Percentiles rank a stretch among this genome's conserved stretches.
phyloP scores from a whole-genome alignment of 176 grass and related monocot species.

The Cocos nucifera region DNA sequence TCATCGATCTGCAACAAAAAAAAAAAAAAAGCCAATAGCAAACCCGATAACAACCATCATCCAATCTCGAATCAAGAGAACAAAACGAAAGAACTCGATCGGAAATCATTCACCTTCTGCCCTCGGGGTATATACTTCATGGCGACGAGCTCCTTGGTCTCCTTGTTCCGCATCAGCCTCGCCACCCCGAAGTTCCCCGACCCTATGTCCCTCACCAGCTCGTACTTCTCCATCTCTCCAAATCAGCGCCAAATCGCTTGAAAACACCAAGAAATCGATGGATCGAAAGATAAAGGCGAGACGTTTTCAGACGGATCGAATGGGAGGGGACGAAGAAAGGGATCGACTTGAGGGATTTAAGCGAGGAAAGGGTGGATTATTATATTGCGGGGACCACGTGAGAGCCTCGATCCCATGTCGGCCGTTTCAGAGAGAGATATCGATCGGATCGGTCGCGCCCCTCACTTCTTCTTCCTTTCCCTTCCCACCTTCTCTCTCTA shows the following conservation, averaged over 20 bases:
- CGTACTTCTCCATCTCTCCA: slow-evolving; percentile 68
- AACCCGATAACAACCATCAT: background rate
- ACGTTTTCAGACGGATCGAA: background rate
- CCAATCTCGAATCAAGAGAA: background rate
- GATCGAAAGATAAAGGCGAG: background rate
- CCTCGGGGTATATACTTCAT: slow-evolving; percentile 83
- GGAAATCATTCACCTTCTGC: slow-evolving; percentile 40
- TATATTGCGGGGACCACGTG: no score
- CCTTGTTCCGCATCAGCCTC: slow-evolving; percentile 70
- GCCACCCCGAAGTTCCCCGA: slow-evolving; percentile 79
- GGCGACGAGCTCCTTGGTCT: slow-evolving; percentile 88
- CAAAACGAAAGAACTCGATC: no score
- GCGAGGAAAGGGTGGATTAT: no score
- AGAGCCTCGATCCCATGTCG: no score
- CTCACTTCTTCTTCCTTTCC: no score
- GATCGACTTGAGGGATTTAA: background rate
- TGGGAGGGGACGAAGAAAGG: background rate
- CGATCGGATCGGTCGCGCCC: no score
- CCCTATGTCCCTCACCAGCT: slow-evolving; percentile 75
- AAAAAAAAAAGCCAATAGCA: background rate
- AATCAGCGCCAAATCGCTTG: background rate
- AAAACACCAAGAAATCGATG: background rate
- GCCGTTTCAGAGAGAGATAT: no score
- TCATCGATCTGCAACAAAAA: slow-evolving; percentile 45
- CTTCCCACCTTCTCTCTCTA: no score